phyloP scores from a whole-genome alignment of 495 filamentous ascomycete species.

The Lentithecium fluviatile region DNA sequence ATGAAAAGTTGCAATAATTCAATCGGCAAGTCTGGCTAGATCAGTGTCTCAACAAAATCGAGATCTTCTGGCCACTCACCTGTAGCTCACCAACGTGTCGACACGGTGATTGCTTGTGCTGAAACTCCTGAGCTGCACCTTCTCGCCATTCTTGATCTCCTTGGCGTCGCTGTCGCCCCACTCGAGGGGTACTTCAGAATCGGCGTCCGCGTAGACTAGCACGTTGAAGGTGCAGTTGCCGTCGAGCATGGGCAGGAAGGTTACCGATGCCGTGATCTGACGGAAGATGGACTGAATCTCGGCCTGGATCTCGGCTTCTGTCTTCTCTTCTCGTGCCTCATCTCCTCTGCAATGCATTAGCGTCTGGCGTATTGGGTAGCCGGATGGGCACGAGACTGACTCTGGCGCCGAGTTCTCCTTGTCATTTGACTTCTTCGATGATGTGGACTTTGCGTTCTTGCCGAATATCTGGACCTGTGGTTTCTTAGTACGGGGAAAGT shows the following conservation, averaged over 20 bases:
- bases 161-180: conserved; percentile 99
- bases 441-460: conserved; percentile 54
- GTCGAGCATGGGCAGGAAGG: conserved; percentile 88
- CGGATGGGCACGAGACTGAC: conserved; percentile 43
- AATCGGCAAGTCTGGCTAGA: conserved; percentile 20
- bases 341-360: conserved; percentile 19
- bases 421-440: conserved; percentile 52
- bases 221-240: conserved; percentile 98
- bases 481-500: not conserved
- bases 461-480: conserved; percentile 67
- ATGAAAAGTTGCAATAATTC: not conserved
- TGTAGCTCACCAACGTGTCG: conserved; percentile 92
- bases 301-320: conserved; percentile 87
- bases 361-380: not conserved
- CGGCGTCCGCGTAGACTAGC: conserved; percentile 93
- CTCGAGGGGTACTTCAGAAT: conserved; percentile 94
- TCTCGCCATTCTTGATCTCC: conserved; percentile 93
- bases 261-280: conserved; percentile 96
- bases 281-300: conserved; percentile 96
- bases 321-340: conserved; percentile 62
- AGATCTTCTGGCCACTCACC: conserved; percentile 39
- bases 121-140: conserved; percentile 92
- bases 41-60: not conserved
- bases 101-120: conserved; percentile 91
- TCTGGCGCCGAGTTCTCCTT: conserved; percentile 62